Conservation (phyloP, 2,329 filamentous ascomycete genomes). For the Colletotrichum gigasporum region DNA sequence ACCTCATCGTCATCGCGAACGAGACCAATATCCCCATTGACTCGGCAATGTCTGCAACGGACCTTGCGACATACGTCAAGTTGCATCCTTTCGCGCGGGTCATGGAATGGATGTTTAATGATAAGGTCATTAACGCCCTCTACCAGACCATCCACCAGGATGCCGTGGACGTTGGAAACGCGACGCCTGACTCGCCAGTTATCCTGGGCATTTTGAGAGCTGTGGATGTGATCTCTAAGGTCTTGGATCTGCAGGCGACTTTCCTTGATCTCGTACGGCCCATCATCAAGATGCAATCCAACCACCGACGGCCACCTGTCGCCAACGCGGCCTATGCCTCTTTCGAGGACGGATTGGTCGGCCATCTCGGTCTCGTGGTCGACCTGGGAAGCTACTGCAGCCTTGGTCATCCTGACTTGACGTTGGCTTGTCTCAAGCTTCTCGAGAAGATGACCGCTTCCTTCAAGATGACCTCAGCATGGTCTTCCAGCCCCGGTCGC, state of each 20-base stretch:
- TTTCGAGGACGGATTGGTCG: slow-evolving; percentile 91
- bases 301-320: slow-evolving; percentile 68
- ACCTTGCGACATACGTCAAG: slow-evolving; percentile 81
- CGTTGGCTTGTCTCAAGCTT: slow-evolving; percentile 81
- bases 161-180: slow-evolving; percentile 74
- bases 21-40: slow-evolving; percentile 81
- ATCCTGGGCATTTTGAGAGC: slow-evolving; percentile 81
- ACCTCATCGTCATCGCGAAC: slow-evolving; percentile 86
- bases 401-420: slow-evolving; percentile 82
- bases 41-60: slow-evolving; percentile 75
- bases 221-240: slow-evolving; percentile 84
- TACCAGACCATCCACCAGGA: slow-evolving; percentile 85
- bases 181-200: slow-evolving; percentile 80
- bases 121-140: slow-evolving; percentile 82
- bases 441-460: slow-evolving; percentile 89
- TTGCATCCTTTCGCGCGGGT: slow-evolving; percentile 93
- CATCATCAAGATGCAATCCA: slow-evolving; percentile 73
- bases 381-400: slow-evolving; percentile 89
- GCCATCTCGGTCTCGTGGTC: slow-evolving; percentile 80
- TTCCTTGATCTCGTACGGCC: slow-evolving; percentile 91
- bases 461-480: slow-evolving; percentile 78
- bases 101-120: slow-evolving; percentile 99
- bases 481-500: slow-evolving; percentile 49
- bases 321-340: slow-evolving; percentile 82
- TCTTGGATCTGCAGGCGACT: slow-evolving; percentile 88